Conservation (phyloP, 164 flowering plant species). For the Tetrastigma voinierianum region DNA sequence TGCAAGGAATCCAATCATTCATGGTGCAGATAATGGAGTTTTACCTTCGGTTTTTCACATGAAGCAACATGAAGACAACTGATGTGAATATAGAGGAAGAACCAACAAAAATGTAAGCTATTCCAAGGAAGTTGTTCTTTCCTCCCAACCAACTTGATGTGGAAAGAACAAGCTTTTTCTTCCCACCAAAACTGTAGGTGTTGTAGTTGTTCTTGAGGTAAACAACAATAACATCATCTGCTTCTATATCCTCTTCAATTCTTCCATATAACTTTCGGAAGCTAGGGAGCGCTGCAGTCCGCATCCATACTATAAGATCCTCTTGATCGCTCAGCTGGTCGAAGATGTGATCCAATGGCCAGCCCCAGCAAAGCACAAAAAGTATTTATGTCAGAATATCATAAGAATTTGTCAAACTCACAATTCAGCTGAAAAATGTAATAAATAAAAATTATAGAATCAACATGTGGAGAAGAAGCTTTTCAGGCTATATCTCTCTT, state of each 20-base stretch:
- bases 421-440: not conserved
- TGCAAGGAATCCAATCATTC: not conserved
- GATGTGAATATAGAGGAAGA: slow-evolving; percentile 45
- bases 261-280: slow-evolving; percentile 86
- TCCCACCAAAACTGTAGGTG: slow-evolving; percentile 87
- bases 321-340: slow-evolving; percentile 80
- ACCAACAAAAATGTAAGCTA: slow-evolving; percentile 64
- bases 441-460: not conserved
- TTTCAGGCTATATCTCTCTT: not conserved
- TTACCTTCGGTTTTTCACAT: slow-evolving; percentile 67
- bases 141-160: slow-evolving; percentile 89
- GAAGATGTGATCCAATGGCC: not conserved
- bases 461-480: not conserved
- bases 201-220: slow-evolving; percentile 72
- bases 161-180: slow-evolving; percentile 74
- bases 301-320: slow-evolving; percentile 95
- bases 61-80: slow-evolving; percentile 62
- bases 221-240: slow-evolving; percentile 49
- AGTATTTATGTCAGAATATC: not conserved
- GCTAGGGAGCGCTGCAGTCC: slow-evolving; percentile 87
- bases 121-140: slow-evolving; percentile 71
- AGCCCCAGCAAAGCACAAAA: slow-evolving; percentile 5
- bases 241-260: slow-evolving; percentile 73
- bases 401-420: slow-evolving; percentile 1
- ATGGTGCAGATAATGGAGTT: not conserved